Base-by-base conservation (phyloP, 768 basidiomycete species). In the Pisolithus marmoratus region DNA sequence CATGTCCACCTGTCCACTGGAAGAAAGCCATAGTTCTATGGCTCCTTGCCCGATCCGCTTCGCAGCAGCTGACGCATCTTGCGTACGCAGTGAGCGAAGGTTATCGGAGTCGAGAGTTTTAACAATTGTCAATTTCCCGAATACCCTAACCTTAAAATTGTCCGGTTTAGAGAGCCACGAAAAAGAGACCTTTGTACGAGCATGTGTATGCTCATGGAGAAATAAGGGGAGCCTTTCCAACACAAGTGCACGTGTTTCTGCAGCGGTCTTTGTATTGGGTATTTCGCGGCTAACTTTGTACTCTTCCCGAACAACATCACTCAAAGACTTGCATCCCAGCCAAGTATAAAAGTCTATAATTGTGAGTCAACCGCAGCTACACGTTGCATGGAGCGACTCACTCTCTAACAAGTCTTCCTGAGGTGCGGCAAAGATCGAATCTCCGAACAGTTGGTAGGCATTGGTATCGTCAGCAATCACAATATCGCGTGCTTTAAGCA, bases 401-500 rank as follows among this genome's bases (percentile, higher is more conserved):
- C 85, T 78, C 81, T 98, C 95, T 11, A 98, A 74, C 8, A 91
- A 74, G 58, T 95, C 92, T 64, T 98, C 94, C 67, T 95, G 90
- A 0, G 90, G 88, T 8, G 87, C 90, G 2, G 79, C 80, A 62
- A 85, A 90, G 15, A 95, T 72, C 2, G 78, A 76, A 42, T 84
- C 83, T 5, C 85, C 83, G 63, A 96, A 96, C 12, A 85, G 73
- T 55, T 90, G 85, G 59, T 85, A 82, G 5, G 84, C 73, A 46
- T 89, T 87, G 9, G 84, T 84, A 62, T 96, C 92, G 64, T 99
- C 94, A 4, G 89, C 87, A 44, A 96, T 79, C 24, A 90, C 80
- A 8, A 93, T 82, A 60, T 89, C 78, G 42, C 74, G 74, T 0
- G 91, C 81, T 55, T 72, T 73, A 55, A 83, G 78, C 37, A 96